These are phyloP conservation scores for Metschnikowia koreensis DNA, from an alignment of 805 yeast species.

Conservation along the genomic window DNA sequence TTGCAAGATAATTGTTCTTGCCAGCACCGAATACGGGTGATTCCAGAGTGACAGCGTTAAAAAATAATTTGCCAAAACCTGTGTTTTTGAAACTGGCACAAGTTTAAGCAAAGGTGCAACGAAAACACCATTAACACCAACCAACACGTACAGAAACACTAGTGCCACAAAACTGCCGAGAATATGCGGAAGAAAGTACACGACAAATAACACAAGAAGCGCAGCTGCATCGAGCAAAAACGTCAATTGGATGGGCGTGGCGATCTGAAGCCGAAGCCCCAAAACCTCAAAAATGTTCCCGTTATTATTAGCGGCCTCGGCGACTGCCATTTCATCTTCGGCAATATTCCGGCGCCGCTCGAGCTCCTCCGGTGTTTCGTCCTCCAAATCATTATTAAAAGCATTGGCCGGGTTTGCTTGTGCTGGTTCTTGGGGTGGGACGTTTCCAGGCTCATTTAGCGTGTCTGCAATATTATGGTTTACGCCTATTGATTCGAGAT, in stretches of 20 bases:
- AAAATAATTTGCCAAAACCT: neutral
- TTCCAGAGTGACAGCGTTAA: neutral
- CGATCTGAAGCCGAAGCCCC: conserved; percentile 34
- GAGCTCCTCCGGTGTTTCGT: conserved; percentile 17
- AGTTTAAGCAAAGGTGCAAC: neutral
- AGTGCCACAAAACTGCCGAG: conserved; percentile 34
- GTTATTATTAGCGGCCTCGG: conserved; percentile 15
- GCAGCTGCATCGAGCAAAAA: conserved; percentile 31
- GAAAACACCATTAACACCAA: conserved; percentile 5
- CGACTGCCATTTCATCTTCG: conserved; percentile 18
- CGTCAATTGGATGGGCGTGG: conserved; percentile 37
- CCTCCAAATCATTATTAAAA: conserved; percentile 6
- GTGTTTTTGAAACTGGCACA: neutral
- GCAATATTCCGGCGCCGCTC: conserved; percentile 14
- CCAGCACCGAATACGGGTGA: neutral
- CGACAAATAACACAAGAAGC: conserved; percentile 36
- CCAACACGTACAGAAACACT: neutral
- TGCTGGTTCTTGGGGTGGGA: too few species aligned
- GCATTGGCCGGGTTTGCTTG: conserved; percentile 1
- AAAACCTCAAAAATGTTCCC: conserved; percentile 34
- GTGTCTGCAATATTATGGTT: neutral
- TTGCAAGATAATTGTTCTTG: neutral
- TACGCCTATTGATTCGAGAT: neutral
- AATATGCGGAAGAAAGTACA: conserved; percentile 49
- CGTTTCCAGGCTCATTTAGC: neutral